Conservation (phyloP, 1,139 yeast genomes). For the Magnusiomyces tetraspermus region DNA sequence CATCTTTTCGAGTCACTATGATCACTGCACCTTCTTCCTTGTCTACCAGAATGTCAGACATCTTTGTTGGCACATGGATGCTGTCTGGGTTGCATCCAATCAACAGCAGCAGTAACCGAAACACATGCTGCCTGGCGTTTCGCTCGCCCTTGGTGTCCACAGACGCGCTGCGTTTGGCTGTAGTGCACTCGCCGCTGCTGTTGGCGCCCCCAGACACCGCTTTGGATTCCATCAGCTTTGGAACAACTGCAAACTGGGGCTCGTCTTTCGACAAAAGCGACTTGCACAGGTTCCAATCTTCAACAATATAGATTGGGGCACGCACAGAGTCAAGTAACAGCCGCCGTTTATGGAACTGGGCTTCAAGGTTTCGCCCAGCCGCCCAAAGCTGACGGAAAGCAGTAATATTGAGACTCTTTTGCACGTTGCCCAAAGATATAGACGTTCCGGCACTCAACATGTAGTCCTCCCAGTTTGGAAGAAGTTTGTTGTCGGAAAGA, state of each 20-base stretch:
- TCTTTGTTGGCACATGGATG: constrained; percentile 5
- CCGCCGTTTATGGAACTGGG: constrained; percentile 23
- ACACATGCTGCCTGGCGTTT: not conserved
- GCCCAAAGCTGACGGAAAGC: constrained; percentile 22
- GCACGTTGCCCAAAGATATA: constrained; percentile 26
- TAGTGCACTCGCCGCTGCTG: constrained; percentile 1
- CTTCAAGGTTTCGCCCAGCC: constrained; percentile 16
- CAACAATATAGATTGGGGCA: constrained; percentile 21
- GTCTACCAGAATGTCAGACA: constrained; percentile 2
- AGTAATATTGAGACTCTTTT: constrained; percentile 19
- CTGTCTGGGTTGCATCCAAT: not conserved
- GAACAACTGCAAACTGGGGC: constrained; percentile 8
- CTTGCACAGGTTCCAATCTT: constrained; percentile 6
- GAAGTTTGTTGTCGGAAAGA: constrained; percentile 27
- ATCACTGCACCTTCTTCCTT: constrained; percentile 7
- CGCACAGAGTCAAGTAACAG: constrained; percentile 17
- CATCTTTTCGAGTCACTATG: constrained; percentile 7
- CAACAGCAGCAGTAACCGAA: not conserved
- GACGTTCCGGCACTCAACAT: constrained; percentile 67
- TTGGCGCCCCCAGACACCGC: not conserved
- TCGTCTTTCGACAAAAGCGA: not conserved
- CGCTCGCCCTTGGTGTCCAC: not conserved
- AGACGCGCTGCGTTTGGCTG: not conserved
- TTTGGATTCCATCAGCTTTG: constrained; percentile 10
- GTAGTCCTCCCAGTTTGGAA: constrained; percentile 43